These are phyloP conservation scores for Trametes pubescens DNA, from an alignment of 1,284 basidiomycete species.

Conservation along the genomic window DNA sequence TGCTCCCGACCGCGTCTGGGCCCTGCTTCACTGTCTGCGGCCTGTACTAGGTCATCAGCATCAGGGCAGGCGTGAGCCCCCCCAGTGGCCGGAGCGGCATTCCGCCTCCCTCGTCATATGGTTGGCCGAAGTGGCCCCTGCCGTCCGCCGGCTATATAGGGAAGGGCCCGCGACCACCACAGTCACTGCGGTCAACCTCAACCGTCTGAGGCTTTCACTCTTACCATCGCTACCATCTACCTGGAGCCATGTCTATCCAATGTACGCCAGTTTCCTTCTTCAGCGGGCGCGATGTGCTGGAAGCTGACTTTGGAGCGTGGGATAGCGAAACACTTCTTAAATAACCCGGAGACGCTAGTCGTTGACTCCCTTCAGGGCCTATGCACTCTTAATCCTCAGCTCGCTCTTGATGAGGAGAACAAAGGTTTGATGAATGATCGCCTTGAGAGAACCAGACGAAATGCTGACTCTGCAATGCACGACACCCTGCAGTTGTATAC, in stretches of 20 bases:
- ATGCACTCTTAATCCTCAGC: conserved; percentile 71
- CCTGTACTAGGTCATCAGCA: background rate
- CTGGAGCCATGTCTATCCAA: conserved; percentile 34
- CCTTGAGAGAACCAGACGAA: background rate
- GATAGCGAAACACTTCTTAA: conserved; percentile 79
- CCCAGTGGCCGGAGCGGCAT: background rate
- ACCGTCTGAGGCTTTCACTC: background rate
- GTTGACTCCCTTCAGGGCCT: conserved; percentile 81
- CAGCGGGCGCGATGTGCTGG: background rate
- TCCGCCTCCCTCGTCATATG: background rate
- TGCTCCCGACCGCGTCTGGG: background rate
- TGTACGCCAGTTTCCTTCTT: conserved; percentile 24
- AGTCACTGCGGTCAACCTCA: background rate
- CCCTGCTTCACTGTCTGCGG: background rate
- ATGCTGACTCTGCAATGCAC: background rate
- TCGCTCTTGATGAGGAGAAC: conserved; percentile 71
- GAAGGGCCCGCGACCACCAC: background rate
- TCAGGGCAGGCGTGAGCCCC: conserved; percentile 5
- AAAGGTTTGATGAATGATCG: conserved; percentile 55
- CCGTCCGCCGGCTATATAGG: background rate
- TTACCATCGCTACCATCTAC: background rate
- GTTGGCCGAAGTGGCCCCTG: background rate
- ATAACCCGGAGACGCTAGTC: conserved; percentile 74
- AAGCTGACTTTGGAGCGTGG: background rate
- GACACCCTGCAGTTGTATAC: conserved; percentile 62